Base-by-base conservation (phyloP, 768 basidiomycete genomes). In the Suillus plorans region DNA sequence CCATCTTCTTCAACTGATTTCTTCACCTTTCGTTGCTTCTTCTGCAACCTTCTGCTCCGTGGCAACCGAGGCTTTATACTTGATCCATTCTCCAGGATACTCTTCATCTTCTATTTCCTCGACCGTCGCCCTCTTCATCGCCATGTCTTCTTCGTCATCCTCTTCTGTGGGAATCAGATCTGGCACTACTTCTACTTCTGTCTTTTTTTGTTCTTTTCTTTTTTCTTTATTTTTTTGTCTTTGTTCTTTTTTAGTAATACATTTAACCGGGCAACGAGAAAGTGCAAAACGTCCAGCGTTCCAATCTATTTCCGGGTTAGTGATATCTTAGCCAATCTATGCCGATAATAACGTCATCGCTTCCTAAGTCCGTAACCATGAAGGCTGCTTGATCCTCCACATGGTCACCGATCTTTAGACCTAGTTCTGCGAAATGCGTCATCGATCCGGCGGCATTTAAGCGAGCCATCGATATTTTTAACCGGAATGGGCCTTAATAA, bases 51-150 rank as follows among this genome's bases (percentile, higher is more conserved):
- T 45, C 44, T 45, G 44, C 4, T 47, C 45, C 5, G 4, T n/a
- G 12, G 45, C 45, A 5, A 47, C n/a, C 0, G 45, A 47, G 5
- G n/a, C 12, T 22, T 47, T 47, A 5, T 47, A 47, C 0, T 4
- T 12, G 2, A 47, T 22, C 45, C 45, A 47, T n/a, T 45, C 10
- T 22, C 12, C 2, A 2, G n/a, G 45, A 12, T 4, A 1, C 1
- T 47, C 45, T 13, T 47, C n/a, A 5, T 22, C 45, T 22, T 47
- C n/a, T 4, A 47, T 3, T 22, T 47, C 45, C 10, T 47, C 45
- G 2, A 22, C 10, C 5, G 1, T 12, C 2, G 10, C 12, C n/a
- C 9, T 47, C 4, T 5, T 47, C 9, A 0, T 9, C 4, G 0
- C 0, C 20, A 10, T 3, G 0, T 45, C n/a, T 12, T 47, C 45